Evolutionary conservation across 2,329 filamentous ascomycete species (phyloP).

Genomic region (Spiromastix sp.): DNA sequence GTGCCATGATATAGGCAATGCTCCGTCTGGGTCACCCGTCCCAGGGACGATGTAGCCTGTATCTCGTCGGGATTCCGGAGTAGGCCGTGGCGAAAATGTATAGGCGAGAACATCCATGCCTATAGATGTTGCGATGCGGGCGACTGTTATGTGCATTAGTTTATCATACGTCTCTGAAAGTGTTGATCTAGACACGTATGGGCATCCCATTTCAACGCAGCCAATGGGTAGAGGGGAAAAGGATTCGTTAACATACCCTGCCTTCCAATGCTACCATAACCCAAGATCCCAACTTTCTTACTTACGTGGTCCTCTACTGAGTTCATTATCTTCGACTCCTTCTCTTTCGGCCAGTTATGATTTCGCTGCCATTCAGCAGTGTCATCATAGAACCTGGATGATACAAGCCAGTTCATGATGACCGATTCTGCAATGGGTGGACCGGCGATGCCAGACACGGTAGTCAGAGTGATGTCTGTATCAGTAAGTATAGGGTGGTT

Average conservation of each 20-base stretch:
- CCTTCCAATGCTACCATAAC: conserved; percentile 53
- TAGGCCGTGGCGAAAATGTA: conserved; percentile 42
- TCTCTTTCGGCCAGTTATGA: conserved; percentile 40
- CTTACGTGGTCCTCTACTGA: conserved; percentile 45
- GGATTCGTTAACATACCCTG: conserved; percentile 38
- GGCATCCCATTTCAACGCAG: too few species aligned
- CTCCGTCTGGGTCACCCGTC: conserved; percentile 51
- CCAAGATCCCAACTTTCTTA: conserved; percentile 48
- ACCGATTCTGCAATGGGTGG: conserved; percentile 60
- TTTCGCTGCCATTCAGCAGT: conserved; percentile 49
- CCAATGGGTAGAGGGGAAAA: too few species aligned
- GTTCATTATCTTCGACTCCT: conserved; percentile 19
- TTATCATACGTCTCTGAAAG: background rate
- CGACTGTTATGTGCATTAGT: conserved; percentile 37
- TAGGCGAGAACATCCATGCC: conserved; percentile 52
- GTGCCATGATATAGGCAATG: conserved; percentile 47
- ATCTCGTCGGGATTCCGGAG: conserved; percentile 55
- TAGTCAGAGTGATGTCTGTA: conserved; percentile 44
- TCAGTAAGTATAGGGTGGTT: conserved; percentile 44
- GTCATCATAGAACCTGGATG: conserved; percentile 43
- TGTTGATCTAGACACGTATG: too few species aligned
- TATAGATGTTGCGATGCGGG: conserved; percentile 49
- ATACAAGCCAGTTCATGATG: conserved; percentile 50
- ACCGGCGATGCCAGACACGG: conserved; percentile 47
- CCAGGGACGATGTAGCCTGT: conserved; percentile 57